A percentile compares a stretch with the other conserved stretches of the same genome.
Evolutionary conservation across 2,329 filamentous ascomycete genomes (phyloP).

Genomic region (Penicillium sclerotigenum): DNA sequence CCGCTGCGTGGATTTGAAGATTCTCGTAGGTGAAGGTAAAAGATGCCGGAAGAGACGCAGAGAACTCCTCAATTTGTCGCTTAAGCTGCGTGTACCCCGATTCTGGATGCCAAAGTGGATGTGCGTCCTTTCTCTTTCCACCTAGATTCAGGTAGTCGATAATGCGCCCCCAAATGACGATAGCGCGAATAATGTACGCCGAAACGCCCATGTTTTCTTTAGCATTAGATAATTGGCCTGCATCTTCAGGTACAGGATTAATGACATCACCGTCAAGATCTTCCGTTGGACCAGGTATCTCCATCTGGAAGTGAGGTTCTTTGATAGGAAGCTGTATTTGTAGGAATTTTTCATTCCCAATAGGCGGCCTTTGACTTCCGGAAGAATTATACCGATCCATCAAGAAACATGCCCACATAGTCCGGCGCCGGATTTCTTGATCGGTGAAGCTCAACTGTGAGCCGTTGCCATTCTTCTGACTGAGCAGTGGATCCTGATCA

Average conservation of each 20-base stretch:
- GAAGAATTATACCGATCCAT: slow-evolving; percentile 99
- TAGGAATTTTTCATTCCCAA: slow-evolving; percentile 84
- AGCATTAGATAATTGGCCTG: slow-evolving; percentile 63
- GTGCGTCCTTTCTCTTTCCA: slow-evolving; percentile 72
- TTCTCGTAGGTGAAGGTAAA: slow-evolving; percentile 79
- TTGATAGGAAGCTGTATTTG: slow-evolving; percentile 87
- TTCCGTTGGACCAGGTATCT: slow-evolving; percentile 85
- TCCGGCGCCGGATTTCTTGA: slow-evolving; percentile 83
- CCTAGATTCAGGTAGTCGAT: slow-evolving; percentile 89
- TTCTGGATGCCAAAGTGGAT: slow-evolving; percentile 77
- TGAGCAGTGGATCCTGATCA: slow-evolving; percentile 69
- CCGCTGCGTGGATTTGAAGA: slow-evolving; percentile 76
- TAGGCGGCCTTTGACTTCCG: slow-evolving; percentile 85
- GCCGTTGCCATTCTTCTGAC: slow-evolving; percentile 54
- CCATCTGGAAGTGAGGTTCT: slow-evolving; percentile 84
- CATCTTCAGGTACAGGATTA: slow-evolving; percentile 59
- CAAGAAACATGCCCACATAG: slow-evolving; percentile 97
- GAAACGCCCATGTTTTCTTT: slow-evolving; percentile 90
- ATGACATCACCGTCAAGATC: slow-evolving; percentile 69
- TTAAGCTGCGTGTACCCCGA: slow-evolving; percentile 72
- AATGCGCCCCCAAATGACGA: slow-evolving; percentile 85
- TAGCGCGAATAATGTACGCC: slow-evolving; percentile 80
- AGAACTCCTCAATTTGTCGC: slow-evolving; percentile 68
- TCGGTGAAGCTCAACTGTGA: slow-evolving; percentile 81
- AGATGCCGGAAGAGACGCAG: slow-evolving; percentile 63